Conservation (phyloP, 768 basidiomycete genomes). For the Boletus pseudo-olivaceus region DNA sequence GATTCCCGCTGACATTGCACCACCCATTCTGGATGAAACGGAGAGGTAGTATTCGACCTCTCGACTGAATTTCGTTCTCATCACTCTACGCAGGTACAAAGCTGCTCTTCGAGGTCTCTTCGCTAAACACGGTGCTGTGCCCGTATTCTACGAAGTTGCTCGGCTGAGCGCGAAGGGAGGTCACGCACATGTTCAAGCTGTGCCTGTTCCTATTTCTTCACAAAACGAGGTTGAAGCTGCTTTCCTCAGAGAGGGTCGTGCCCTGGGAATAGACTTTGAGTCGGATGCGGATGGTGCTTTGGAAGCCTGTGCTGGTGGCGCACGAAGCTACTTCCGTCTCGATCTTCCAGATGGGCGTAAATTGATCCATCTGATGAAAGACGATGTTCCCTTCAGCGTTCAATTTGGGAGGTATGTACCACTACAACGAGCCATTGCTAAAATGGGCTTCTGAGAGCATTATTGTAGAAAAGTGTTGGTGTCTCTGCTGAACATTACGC, state of each 20-base stretch:
- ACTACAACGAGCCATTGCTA: neutral
- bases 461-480: conserved; percentile 72
- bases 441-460: conserved; percentile 1
- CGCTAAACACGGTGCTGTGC: conserved; percentile 59
- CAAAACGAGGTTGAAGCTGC: conserved; percentile 62
- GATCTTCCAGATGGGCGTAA: conserved; percentile 84
- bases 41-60: conserved; percentile 48
- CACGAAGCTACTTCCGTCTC: conserved; percentile 82
- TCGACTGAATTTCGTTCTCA: conserved; percentile 1
- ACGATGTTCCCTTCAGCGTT: conserved; percentile 74
- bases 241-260: conserved; percentile 68
- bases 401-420: conserved; percentile 84
- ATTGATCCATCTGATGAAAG: conserved; percentile 83
- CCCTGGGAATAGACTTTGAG: conserved; percentile 72
- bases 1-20: conserved; percentile 73
- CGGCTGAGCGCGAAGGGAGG: conserved; percentile 82
- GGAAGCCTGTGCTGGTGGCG: conserved; percentile 43
- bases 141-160: conserved; percentile 87
- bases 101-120: conserved; percentile 69
- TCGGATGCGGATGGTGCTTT: conserved; percentile 63
- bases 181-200: conserved; percentile 89
- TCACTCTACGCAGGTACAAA: conserved; percentile 59
- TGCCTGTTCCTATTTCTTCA: conserved; percentile 69
- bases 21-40: conserved; percentile 77
- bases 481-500: conserved; percentile 66